These are phyloP conservation scores for Ploettnerulaceae sp. DNA, from an alignment of 2,329 filamentous ascomycete species.

Conservation along the genomic window DNA sequence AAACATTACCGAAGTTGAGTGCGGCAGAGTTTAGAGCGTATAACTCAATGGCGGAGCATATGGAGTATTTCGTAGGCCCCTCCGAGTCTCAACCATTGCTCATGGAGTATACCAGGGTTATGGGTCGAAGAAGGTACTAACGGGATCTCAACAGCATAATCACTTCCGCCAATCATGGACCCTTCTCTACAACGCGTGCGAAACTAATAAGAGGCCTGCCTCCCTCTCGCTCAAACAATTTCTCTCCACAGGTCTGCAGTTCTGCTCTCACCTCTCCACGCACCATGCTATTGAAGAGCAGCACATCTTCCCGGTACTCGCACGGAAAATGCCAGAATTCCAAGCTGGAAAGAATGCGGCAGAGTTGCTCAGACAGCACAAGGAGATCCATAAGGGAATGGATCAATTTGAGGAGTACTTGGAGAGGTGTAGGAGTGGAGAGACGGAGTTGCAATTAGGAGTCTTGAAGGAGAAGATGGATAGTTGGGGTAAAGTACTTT, in stretches of 20 bases:
- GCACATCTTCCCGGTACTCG: conserved; percentile 75
- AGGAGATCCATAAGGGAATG: conserved; percentile 71
- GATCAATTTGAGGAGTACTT: conserved; percentile 65
- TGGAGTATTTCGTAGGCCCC: conserved; percentile 54
- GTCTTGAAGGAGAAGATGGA: conserved; percentile 71
- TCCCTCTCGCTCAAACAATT: conserved; percentile 66
- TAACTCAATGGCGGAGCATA: conserved; percentile 57
- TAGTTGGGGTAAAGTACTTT: conserved; percentile 70
- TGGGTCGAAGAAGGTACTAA: neutral
- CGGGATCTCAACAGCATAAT: conserved; percentile 52
- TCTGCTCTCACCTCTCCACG: conserved; percentile 63
- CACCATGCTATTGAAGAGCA: conserved; percentile 83
- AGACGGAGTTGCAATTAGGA: conserved; percentile 51
- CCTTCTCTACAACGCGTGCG: conserved; percentile 61
- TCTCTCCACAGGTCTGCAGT: conserved; percentile 61
- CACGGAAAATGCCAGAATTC: conserved; percentile 75
- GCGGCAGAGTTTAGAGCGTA: conserved; percentile 54
- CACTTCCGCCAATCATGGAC: conserved; percentile 74
- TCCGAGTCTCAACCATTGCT: neutral
- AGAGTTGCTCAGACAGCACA: conserved; percentile 69
- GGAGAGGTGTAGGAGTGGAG: conserved; percentile 53
- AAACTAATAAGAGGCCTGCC: conserved; percentile 51
- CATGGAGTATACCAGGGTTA: neutral
- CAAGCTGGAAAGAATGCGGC: conserved; percentile 45
- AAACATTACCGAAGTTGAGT: conserved; percentile 47